Base-by-base conservation (phyloP, 306 rosid genomes). In the Cucumis hystrix region DNA sequence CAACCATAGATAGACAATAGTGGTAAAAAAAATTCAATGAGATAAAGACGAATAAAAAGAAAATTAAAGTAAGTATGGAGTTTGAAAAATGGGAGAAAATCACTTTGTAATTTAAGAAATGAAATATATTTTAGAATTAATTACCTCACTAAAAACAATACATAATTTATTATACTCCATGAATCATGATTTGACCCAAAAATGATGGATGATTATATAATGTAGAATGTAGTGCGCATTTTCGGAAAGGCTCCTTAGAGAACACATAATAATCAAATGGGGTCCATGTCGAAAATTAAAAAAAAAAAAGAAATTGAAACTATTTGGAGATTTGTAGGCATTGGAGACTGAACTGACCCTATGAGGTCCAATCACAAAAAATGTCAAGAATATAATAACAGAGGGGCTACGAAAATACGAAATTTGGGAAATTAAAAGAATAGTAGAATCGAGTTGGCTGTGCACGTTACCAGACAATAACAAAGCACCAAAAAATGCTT, bases 391-490 rank as follows among this genome's bases (percentile, higher is more conserved):
- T 41, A 68, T 41, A 68, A 68, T 43, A 68, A 68, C 5, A 20
- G 13, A 9, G 16, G 73, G n/a, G 8, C n/a, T 11, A 11, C 4
- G 3, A 33, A 33, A 33, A 33, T 33, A 33, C 3, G 54, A 65
- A 68, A n/a, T 43, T 68, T 18, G 55, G 55, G 35, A 68, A 68
- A 18, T 45, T 21, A 70, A 45, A 23, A 70, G 57, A 70, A 45
- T 23, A 2, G 74, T 45, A 13, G 58, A 45, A 45, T 70, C 75
- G 75, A 47, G 75, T 70, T 70, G 75, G 58, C 75, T 45, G 40
- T 45, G 40, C 75, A 70, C 75, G 75, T 70, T 70, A 70, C 6
- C 15, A 47, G 75, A 70, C 75, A 70, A 70, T 2, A 47, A 47
- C 58, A 47, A 70, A 70, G 7, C 75, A 43, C 58, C 55, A 68